phyloP scores from a whole-genome alignment of 2,329 filamentous ascomycete species.

The Sporothrix schenckii region DNA sequence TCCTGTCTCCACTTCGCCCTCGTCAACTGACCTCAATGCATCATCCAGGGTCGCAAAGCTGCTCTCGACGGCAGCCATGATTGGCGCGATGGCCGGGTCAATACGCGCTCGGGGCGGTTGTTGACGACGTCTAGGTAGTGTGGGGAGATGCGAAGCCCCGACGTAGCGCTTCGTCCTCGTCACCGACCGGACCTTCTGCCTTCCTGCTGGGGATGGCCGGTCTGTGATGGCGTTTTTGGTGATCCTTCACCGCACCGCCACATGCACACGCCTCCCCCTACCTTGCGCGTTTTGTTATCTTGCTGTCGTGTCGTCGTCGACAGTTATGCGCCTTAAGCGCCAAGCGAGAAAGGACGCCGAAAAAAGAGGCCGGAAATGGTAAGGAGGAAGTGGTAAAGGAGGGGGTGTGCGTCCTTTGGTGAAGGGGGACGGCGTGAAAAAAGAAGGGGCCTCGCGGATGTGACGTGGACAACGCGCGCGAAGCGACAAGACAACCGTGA shows the following conservation, averaged over 20 bases:
- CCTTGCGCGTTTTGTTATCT: conserved; percentile 2
- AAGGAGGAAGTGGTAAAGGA: neutral
- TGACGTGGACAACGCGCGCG: neutral
- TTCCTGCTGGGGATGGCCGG: neutral
- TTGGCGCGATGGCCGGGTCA: neutral
- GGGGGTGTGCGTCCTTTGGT: neutral
- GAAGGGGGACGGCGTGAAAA: neutral
- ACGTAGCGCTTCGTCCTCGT: conserved; percentile 21
- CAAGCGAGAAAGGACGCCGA: neutral
- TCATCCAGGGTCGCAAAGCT: conserved; percentile 31
- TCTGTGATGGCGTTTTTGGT: neutral
- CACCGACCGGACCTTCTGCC: neutral
- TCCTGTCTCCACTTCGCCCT: neutral
- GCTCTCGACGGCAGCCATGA: conserved; percentile 31
- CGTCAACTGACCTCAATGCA: conserved; percentile 31
- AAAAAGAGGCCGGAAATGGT: neutral
- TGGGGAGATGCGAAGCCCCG: neutral
- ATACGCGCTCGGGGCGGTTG: conserved; percentile 17
- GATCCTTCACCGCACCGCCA: neutral
- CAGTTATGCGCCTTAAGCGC: conserved; percentile 17
- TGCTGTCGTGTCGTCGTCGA: neutral
- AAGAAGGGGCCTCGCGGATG: neutral
- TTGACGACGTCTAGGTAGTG: neutral
- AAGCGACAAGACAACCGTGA: conserved; percentile 9
- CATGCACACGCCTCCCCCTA: conserved; percentile 21